Evolutionary conservation across 345 rosid genomes (phyloP).

Genomic region (Cardiospermum halicacabum): DNA sequence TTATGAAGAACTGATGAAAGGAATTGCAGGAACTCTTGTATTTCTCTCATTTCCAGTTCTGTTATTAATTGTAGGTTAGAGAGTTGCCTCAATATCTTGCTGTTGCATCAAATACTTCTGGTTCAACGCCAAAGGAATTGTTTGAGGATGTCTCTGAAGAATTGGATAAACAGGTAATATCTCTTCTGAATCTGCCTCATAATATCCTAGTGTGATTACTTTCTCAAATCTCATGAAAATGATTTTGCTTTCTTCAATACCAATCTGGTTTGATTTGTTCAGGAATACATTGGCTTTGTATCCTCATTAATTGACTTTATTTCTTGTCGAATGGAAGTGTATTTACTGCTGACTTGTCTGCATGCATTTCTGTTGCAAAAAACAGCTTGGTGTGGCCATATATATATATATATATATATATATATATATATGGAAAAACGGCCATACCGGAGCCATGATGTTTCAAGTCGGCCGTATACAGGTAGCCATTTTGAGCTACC

Average conservation of each 20-base stretch:
- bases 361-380: too few relatives aligned
- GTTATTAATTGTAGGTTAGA: constrained; percentile 47
- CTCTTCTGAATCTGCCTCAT: background rate
- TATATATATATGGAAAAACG: too few relatives aligned
- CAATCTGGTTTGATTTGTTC: too few relatives aligned
- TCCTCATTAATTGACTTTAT: background rate
- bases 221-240: background rate
- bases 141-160: constrained; percentile 87
- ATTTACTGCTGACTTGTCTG: background rate
- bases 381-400: too few relatives aligned
- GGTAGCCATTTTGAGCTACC: too few relatives aligned
- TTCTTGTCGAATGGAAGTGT: background rate
- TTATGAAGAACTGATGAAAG: background rate
- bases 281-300: background rate
- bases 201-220: background rate
- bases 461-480: too few relatives aligned
- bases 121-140: constrained; percentile 93
- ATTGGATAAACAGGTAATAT: constrained; percentile 67
- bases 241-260: background rate
- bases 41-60: constrained; percentile 1
- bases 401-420: too few relatives aligned
- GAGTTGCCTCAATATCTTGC: constrained; percentile 82
- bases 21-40: background rate
- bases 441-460: too few relatives aligned
- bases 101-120: constrained; percentile 81